A percentile compares a stretch with the other conserved stretches of the same genome.
These are phyloP conservation scores for Chalara sp. DNA, from an alignment of 2,329 filamentous ascomycete species.

Conservation along the genomic window DNA sequence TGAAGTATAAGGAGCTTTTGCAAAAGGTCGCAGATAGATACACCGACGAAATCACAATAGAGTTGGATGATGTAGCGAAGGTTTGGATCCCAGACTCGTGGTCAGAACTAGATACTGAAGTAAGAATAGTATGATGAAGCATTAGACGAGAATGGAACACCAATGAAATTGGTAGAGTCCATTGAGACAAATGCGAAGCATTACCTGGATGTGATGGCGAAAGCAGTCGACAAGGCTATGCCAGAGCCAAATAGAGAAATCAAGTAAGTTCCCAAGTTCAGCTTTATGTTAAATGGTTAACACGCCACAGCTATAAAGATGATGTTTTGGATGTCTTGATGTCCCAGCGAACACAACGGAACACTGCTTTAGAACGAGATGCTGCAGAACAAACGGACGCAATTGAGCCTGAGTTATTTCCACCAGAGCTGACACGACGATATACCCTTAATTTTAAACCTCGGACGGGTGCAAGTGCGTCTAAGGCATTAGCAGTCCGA, in stretches of 20 bases:
- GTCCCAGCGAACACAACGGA: slow-evolving; percentile 81
- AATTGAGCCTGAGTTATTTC: slow-evolving; percentile 71
- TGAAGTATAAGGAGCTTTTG: slow-evolving; percentile 84
- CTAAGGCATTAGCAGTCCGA: slow-evolving; percentile 75
- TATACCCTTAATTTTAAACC: slow-evolving; percentile 98
- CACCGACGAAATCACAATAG: slow-evolving; percentile 71
- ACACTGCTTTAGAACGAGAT: slow-evolving; percentile 66
- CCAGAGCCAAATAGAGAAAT: slow-evolving; percentile 72
- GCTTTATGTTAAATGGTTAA: slow-evolving; percentile 22
- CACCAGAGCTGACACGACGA: slow-evolving; percentile 81
- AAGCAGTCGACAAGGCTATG: slow-evolving; percentile 81
- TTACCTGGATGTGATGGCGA: slow-evolving; percentile 86
- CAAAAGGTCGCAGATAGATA: slow-evolving; percentile 81
- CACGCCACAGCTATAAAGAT: slow-evolving; percentile 73
- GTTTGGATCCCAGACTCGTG: slow-evolving; percentile 35
- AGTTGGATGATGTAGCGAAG: slow-evolving; percentile 77
- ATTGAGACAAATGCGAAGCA: slow-evolving; percentile 90
- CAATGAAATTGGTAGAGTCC: slow-evolving; percentile 67
- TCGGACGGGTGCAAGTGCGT: slow-evolving; percentile 58
- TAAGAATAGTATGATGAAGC: slow-evolving; percentile 60
- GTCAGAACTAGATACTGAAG: background rate
- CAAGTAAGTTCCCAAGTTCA: slow-evolving; percentile 46
- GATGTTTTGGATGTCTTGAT: slow-evolving; percentile 96
- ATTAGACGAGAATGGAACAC: slow-evolving; percentile 48
- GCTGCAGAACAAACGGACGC: slow-evolving; percentile 60